These are phyloP conservation scores for Lipomyces yarrowii DNA, from an alignment of 1,139 yeast genomes.

Conservation along the genomic window DNA sequence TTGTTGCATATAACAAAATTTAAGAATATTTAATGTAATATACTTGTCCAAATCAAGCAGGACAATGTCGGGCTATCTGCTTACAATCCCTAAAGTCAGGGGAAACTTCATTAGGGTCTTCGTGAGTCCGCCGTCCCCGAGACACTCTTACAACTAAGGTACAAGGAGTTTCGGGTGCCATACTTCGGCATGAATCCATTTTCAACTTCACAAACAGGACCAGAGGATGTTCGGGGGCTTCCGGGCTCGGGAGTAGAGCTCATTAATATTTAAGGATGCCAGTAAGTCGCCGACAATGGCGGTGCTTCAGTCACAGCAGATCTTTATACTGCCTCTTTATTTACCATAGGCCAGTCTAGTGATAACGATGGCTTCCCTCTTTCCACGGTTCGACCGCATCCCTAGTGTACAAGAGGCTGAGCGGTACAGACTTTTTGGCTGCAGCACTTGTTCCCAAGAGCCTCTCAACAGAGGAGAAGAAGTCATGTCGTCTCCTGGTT, in stretches of 20 bases:
- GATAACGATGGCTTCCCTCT: background rate
- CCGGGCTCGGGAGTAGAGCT: background rate
- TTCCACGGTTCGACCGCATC: background rate
- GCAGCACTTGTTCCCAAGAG: conserved; percentile 1
- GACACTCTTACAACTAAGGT: too few relatives aligned
- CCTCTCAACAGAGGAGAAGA: background rate
- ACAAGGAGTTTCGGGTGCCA: too few relatives aligned
- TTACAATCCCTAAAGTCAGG: background rate
- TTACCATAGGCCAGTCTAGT: background rate
- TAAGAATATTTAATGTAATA: background rate
- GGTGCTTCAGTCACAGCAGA: background rate
- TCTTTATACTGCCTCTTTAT: background rate
- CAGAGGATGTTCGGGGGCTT: background rate
- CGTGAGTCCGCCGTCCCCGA: background rate
- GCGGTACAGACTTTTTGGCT: background rate
- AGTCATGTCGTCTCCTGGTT: conserved; percentile 2
- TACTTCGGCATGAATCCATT: background rate
- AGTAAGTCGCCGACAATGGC: background rate
- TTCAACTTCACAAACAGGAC: background rate
- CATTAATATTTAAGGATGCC: background rate
- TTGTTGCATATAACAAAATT: background rate
- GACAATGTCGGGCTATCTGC: background rate
- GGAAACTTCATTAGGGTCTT: background rate
- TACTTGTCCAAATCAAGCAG: background rate
- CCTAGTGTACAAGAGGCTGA: background rate